A percentile compares a stretch with the other conserved stretches of the same genome.
phyloP scores from a whole-genome alignment of 305 asterid species.

The Fraxinus baroniana region DNA sequence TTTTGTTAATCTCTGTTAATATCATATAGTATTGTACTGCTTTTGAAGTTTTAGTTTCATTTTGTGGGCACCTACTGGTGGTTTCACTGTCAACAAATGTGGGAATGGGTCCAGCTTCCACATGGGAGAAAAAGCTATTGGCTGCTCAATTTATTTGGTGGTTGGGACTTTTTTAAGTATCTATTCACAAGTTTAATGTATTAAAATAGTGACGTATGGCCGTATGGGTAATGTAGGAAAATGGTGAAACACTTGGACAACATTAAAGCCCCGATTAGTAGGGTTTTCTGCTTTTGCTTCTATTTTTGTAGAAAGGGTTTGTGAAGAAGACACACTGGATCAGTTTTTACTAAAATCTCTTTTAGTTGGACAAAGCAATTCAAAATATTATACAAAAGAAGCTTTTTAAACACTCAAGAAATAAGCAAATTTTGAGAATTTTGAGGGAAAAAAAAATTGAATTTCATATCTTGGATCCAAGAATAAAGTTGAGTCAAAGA shows the following conservation, averaged over 20 bases:
- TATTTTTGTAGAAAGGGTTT: not conserved
- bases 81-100: conserved; percentile 22
- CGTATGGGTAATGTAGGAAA: not conserved
- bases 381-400: too few relatives aligned
- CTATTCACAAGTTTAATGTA: not conserved
- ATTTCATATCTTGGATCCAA: too few relatives aligned
- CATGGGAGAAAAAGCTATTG: conserved; percentile 25
- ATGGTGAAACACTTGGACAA: not conserved
- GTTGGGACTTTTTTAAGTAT: conserved; percentile 22
- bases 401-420: too few relatives aligned
- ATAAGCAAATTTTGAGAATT: not conserved
- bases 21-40: not conserved
- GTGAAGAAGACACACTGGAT: not conserved
- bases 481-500: too few relatives aligned
- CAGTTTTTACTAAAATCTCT: not conserved
- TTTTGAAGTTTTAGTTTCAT: not conserved
- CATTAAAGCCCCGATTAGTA: not conserved
- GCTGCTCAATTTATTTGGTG: conserved; percentile 26
- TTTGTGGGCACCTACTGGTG: conserved; percentile 20
- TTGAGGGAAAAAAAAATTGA: too few relatives aligned
- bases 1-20: not conserved
- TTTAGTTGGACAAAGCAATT: too few relatives aligned
- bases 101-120: conserved; percentile 26
- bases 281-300: not conserved
- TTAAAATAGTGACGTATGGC: not conserved